A percentile compares a stretch with the other conserved stretches of the same genome.
Conservation (phyloP, 345 rosid species). For the Linum usitatissimum region DNA sequence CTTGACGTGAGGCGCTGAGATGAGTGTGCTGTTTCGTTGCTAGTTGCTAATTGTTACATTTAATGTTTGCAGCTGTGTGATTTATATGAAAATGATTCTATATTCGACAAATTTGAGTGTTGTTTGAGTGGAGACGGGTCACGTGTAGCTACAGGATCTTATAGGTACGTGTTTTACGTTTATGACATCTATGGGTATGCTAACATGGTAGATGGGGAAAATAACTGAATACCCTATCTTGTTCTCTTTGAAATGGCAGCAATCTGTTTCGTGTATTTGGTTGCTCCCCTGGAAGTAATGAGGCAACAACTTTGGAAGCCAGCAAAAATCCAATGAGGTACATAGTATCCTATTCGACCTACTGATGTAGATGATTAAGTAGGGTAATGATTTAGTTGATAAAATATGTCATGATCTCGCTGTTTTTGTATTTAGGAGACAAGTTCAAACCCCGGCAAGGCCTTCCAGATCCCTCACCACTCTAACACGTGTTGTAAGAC, state of each 20-base stretch:
- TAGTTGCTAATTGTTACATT: conserved; percentile 15
- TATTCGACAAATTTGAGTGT: conserved; percentile 97
- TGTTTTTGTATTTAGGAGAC: conserved; percentile 47
- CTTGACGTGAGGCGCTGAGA: neutral
- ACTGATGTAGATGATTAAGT: neutral
- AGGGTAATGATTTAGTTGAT: conserved; percentile 3
- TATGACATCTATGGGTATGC: neutral
- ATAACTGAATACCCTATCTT: neutral
- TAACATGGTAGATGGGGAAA: neutral
- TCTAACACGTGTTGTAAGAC: conserved; percentile 74
- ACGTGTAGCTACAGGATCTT: conserved; percentile 94
- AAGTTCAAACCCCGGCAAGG: conserved; percentile 68
- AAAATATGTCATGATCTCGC: neutral
- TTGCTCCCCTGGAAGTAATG: conserved; percentile 57
- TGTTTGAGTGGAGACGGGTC: conserved; percentile 86
- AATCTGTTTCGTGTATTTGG: conserved; percentile 94
- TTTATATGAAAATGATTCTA: conserved; percentile 93
- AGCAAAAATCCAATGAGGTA: conserved; percentile 99
- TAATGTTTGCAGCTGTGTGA: conserved; percentile 71
- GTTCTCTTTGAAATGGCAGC: conserved; percentile 28
- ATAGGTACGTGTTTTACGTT: conserved; percentile 45
- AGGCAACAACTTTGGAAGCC: conserved; percentile 89
- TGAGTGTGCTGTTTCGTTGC: neutral
- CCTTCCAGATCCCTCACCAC: conserved; percentile 67
- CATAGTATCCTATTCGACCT: neutral